phyloP scores from a whole-genome alignment of 495 filamentous ascomycete genomes.

The Cryomyces antarcticus region DNA sequence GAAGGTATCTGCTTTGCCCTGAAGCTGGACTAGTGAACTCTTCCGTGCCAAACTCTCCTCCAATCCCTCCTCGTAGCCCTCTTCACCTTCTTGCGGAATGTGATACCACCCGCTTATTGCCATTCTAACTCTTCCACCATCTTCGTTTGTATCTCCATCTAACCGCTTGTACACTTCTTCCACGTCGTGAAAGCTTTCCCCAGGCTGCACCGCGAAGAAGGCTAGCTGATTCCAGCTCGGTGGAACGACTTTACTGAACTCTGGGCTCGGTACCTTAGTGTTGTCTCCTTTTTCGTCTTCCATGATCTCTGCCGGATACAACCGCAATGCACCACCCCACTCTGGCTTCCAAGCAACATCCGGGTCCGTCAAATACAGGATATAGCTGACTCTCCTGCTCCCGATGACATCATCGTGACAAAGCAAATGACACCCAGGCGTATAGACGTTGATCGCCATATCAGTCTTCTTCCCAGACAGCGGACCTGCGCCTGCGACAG shows the following conservation, averaged over 20 bases:
- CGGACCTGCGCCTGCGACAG: constrained; percentile 63
- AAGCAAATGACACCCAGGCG: constrained; percentile 81
- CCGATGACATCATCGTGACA: constrained; percentile 99
- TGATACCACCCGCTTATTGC: constrained; percentile 99
- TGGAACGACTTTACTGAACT: constrained; percentile 40
- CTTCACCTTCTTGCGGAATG: constrained; percentile 87
- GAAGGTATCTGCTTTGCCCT: constrained; percentile 73
- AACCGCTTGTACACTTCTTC: constrained; percentile 77
- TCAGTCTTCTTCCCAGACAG: constrained; percentile 90
- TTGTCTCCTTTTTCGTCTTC: constrained; percentile 46
- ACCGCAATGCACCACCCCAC: constrained; percentile 82
- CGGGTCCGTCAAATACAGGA: constrained; percentile 87
- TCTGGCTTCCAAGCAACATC: constrained; percentile 76
- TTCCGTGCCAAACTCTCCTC: constrained; percentile 73
- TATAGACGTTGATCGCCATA: constrained; percentile 99
- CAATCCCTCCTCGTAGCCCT: constrained; percentile 75
- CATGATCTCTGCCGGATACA: constrained; percentile 59
- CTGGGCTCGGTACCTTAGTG: constrained; percentile 53
- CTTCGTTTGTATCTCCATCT: constrained; percentile 38
- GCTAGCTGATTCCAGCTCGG: constrained; percentile 93
- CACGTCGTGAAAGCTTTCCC: constrained; percentile 95
- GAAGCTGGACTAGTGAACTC: constrained; percentile 75
- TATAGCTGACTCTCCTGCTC: constrained; percentile 80
- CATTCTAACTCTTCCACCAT: constrained; percentile 65
- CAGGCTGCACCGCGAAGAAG: constrained; percentile 95